A percentile compares a stretch with the other conserved stretches of the same genome.
Evolutionary conservation across 495 filamentous ascomycete genomes (phyloP).

Genomic region (Aspergillus sparsus): DNA sequence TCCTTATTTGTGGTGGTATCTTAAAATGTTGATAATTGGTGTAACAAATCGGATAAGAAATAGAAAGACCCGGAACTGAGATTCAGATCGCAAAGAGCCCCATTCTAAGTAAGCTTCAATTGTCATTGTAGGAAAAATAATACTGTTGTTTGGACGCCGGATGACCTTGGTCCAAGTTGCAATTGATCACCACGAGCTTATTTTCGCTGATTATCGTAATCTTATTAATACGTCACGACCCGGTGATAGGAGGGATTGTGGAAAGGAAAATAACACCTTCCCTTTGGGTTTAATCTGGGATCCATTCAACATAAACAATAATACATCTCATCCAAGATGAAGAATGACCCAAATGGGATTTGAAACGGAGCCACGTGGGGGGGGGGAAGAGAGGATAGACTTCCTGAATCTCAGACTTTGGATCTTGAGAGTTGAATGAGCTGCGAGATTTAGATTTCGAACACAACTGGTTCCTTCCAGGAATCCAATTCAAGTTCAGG

Average conservation of each 20-base stretch:
- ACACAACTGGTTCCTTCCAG: conserved; percentile 1
- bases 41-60: too few relatives aligned
- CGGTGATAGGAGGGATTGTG: not conserved
- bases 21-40: too few relatives aligned
- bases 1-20: too few relatives aligned
- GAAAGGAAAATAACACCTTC: not conserved
- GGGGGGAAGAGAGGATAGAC: not conserved
- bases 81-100: not conserved
- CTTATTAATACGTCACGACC: not conserved
- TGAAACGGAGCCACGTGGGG: conserved; percentile 18
- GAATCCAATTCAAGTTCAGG: not conserved
- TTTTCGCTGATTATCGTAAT: conserved; percentile 8
- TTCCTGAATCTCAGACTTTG: conserved; percentile 1
- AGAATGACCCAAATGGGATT: conserved; percentile 3
- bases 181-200: conserved; percentile 12
- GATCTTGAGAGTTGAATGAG: not conserved
- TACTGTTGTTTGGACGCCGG: not conserved
- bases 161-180: conserved; percentile 6
- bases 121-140: too few relatives aligned
- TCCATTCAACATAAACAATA: too few relatives aligned
- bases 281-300: too few relatives aligned
- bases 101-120: not conserved
- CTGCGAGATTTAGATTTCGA: conserved; percentile 2
- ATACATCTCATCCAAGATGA: not conserved
- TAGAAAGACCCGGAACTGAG: not conserved